Base-by-base conservation (phyloP, 257 asterid species). In the Nicotiana sylvestris region DNA sequence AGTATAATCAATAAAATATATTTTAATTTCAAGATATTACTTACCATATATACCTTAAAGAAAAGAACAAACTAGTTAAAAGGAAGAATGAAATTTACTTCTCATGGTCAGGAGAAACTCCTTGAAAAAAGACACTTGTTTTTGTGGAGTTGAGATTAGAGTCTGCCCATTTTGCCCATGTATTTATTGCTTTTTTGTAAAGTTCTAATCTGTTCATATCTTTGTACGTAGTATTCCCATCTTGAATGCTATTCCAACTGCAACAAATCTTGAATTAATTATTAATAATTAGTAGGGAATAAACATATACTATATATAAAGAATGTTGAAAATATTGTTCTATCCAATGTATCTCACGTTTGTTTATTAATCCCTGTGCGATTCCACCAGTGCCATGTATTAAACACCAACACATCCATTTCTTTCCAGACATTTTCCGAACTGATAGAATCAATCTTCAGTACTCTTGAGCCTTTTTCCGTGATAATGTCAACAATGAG, bases 381-480 rank as follows among this genome's bases (percentile, higher is more conserved):
- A 81, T 87, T 87, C 97, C 97, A 92, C 97, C 91, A 90, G 51
- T 90, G 93, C 90, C 90, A 88, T 4, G 93, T 77, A 67, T 87
- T 83, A 77, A 90, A 90, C 62, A 90, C 76, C 83, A 90, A 80
- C 5, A 87, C 65, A 60, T 88, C 82, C 51, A 55, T 79, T 35
- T 82, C 72, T 39, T 85, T 85, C 93, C 91, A 90, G 13, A 49
- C 83, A 4, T 83, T 81, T 30, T 84, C 82, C 15, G 72, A 61
- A 21, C 81, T 76, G 15, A 90, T 66, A 0, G 93, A 88, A 82
- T 90, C 80, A 58, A 88, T 87, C 58, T 88, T 85, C 82, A 90
- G 76, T 53, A 90, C 67, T 61, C 88, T 79, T 25, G 16, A n/a
- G 0, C 27, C 79, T 30, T 82, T 81, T 17, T 84, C 77, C 39